Evolutionary conservation across 495 filamentous ascomycete species (phyloP).

Genomic region (Talaromyces adpressus): DNA sequence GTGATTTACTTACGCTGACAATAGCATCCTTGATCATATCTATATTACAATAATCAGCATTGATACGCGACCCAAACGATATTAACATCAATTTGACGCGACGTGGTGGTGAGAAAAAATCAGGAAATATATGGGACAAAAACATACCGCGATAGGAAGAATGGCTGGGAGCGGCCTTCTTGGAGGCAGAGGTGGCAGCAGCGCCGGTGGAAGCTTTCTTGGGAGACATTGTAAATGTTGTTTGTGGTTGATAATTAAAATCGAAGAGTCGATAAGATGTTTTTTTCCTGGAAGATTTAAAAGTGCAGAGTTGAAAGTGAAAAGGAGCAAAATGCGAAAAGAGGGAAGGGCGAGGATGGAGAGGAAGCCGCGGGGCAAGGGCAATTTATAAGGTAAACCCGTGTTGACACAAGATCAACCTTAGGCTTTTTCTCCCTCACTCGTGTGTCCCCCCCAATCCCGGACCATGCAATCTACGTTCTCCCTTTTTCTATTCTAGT

Average conservation of each 20-base stretch:
- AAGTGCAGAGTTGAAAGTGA: conserved; percentile 17
- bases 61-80: conserved; percentile 35
- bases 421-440: neutral
- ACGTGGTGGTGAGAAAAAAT: conserved; percentile 34
- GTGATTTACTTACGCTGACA: conserved; percentile 53
- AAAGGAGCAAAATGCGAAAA: conserved; percentile 19
- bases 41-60: conserved; percentile 45
- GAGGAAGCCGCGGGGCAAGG: conserved; percentile 40
- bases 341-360: conserved; percentile 28
- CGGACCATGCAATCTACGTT: neutral
- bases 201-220: conserved; percentile 42
- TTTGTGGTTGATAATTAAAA: conserved; percentile 10
- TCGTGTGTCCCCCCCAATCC: neutral
- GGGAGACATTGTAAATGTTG: conserved; percentile 36
- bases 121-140: conserved; percentile 19
- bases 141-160: conserved; percentile 56
- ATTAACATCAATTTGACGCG: conserved; percentile 13
- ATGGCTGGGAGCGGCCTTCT: conserved; percentile 45
- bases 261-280: conserved; percentile 6
- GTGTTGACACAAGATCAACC: conserved; percentile 40
- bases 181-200: conserved; percentile 19
- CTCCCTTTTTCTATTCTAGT: neutral
- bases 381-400: conserved; percentile 43
- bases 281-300: conserved; percentile 8
- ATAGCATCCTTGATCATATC: conserved; percentile 68